phyloP scores from a whole-genome alignment of 192 early-diverging fungal genomes.

The Dimargaris xerosporica region DNA sequence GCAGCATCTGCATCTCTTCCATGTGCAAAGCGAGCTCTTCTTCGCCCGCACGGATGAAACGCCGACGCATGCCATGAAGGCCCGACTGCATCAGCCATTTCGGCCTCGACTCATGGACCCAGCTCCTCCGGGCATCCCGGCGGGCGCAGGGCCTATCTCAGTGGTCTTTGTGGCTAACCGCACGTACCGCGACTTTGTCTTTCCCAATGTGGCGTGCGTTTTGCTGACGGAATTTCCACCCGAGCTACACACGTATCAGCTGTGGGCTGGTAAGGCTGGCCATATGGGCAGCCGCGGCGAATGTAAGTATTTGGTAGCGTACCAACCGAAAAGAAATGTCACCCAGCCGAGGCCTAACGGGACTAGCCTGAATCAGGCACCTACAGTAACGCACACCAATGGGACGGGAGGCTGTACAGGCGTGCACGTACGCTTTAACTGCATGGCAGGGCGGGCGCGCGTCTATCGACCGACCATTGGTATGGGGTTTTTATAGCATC shows the following conservation, averaged over 20 bases:
- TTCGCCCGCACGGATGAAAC: too few species aligned
- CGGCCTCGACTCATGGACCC: neutral
- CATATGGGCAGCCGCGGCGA: neutral
- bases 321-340: too few species aligned
- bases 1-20: neutral
- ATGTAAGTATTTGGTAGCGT: neutral
- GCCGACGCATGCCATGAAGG: neutral
- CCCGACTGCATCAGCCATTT: neutral
- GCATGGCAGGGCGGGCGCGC: too few species aligned
- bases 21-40: neutral
- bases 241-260: neutral
- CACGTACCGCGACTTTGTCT: neutral
- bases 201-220: conserved; percentile 1
- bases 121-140: neutral
- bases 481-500: too few species aligned
- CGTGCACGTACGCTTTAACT: too few species aligned
- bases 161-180: neutral
- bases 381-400: too few species aligned
- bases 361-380: too few species aligned
- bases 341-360: too few species aligned
- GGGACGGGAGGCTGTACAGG: too few species aligned
- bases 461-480: too few species aligned
- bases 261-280: neutral
- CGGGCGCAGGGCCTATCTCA: neutral
- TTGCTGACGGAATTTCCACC: neutral